Conservation (phyloP, 176 grass and related monocot species). For the Carex pumila region DNA sequence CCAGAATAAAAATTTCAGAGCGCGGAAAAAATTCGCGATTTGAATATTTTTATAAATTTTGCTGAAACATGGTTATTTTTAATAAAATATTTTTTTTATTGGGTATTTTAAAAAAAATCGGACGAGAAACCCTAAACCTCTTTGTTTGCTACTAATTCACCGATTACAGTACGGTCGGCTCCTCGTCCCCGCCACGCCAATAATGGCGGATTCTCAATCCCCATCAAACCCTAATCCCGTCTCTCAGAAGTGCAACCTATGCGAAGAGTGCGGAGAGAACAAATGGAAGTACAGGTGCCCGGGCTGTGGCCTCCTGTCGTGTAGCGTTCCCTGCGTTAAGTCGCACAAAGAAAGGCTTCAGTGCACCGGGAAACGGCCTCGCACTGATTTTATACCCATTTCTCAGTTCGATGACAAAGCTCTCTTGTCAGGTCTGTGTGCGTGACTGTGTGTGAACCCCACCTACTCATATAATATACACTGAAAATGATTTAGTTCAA, state of each 20-base stretch:
- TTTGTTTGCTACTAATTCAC: background rate
- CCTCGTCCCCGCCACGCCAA: background rate
- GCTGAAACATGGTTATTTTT: no score
- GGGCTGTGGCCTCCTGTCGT: slow-evolving; percentile 61
- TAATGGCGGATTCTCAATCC: background rate
- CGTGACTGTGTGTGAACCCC: background rate
- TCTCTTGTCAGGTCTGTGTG: slow-evolving; percentile 58
- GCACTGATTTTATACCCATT: slow-evolving; percentile 59
- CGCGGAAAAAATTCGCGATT: no score
- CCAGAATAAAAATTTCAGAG: no score
- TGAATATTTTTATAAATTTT: no score
- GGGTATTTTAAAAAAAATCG: no score
- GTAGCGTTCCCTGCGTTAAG: slow-evolving; percentile 89
- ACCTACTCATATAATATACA: background rate
- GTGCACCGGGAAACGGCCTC: slow-evolving; percentile 82
- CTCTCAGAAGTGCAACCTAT: slow-evolving; percentile 31
- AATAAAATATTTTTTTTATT: no score
- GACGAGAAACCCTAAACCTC: background rate
- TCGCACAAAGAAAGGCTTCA: slow-evolving; percentile 60
- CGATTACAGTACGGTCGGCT: background rate
- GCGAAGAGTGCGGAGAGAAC: slow-evolving; percentile 78
- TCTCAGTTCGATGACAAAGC: slow-evolving; percentile 61
- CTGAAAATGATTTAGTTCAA: background rate
- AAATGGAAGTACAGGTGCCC: slow-evolving; percentile 97
- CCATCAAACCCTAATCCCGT: background rate